Conservation (phyloP, 108 stramenopile species). For the Conticribra guillardii region DNA sequence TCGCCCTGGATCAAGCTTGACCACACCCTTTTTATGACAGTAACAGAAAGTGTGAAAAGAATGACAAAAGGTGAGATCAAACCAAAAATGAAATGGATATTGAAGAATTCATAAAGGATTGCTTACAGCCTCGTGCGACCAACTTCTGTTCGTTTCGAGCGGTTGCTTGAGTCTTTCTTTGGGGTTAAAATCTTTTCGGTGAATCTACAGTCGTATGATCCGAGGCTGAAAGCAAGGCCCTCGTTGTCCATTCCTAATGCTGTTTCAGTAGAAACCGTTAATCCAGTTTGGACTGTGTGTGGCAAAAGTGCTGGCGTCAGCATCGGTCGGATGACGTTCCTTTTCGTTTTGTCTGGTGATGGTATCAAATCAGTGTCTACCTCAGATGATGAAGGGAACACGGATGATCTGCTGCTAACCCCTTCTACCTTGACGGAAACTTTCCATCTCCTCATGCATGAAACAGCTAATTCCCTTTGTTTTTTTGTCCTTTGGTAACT, state of each 20-base stretch:
- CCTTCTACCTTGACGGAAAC: slow-evolving; percentile 47
- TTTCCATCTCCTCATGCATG: slow-evolving; percentile 39
- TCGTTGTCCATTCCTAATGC: slow-evolving; percentile 42
- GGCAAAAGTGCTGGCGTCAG: slow-evolving; percentile 34
- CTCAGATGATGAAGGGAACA: slow-evolving; percentile 37
- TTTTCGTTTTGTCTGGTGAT: slow-evolving; percentile 18
- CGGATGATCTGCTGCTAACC: slow-evolving; percentile 49
- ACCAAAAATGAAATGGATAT: no score
- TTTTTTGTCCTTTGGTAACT: slow-evolving; percentile 17
- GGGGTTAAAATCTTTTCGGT: slow-evolving; percentile 27
- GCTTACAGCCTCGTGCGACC: slow-evolving; percentile 76
- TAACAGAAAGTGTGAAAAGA: no score
- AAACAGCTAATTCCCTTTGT: slow-evolving; percentile 30
- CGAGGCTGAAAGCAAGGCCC: slow-evolving; percentile 54
- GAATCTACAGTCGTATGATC: slow-evolving; percentile 70
- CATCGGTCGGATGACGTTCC: slow-evolving; percentile 46
- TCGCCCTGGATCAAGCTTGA: slow-evolving; percentile 44
- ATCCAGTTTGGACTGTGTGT: slow-evolving; percentile 33
- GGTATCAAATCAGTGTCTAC: not conserved
- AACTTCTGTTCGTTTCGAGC: slow-evolving; percentile 38
- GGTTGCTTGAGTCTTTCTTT: slow-evolving; percentile 35
- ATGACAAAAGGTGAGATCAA: no score
- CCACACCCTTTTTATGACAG: no score
- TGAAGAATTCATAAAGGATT: no score
- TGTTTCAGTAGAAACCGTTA: slow-evolving; percentile 35